These are phyloP conservation scores for Liriodendron chinense DNA, from an alignment of 164 flowering plant genomes.

Conservation along the genomic window DNA sequence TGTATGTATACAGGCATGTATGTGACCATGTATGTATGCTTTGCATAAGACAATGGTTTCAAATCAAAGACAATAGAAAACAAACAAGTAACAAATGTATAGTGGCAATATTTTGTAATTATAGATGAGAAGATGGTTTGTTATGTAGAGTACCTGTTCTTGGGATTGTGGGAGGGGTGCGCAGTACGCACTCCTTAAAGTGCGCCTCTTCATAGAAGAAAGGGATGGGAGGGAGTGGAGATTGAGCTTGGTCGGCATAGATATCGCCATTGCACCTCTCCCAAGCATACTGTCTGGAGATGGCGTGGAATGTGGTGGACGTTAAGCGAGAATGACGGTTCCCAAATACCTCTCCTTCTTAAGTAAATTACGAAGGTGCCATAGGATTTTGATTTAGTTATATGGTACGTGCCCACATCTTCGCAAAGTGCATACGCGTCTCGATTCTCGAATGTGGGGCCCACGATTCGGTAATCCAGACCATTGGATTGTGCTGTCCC, in stretches of 20 bases:
- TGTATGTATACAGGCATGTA: too few relatives aligned
- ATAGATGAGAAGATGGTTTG: neutral
- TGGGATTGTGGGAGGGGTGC: constrained; percentile 17
- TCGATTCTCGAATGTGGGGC: too few relatives aligned
- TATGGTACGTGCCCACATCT: too few relatives aligned
- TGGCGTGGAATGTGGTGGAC: neutral
- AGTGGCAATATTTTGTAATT: neutral
- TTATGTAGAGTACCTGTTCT: constrained; percentile 16
- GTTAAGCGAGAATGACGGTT: neutral
- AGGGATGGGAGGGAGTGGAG: constrained; percentile 4
- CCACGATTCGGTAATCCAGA: too few relatives aligned
- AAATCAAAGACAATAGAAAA: neutral
- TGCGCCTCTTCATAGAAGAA: neutral
- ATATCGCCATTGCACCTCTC: constrained; percentile 6
- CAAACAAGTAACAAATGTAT: neutral
- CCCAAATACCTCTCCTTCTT: neutral
- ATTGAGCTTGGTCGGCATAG: constrained; percentile 9
- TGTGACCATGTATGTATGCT: neutral
- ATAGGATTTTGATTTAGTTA: too few relatives aligned
- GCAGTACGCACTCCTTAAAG: constrained; percentile 11
- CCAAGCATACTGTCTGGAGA: neutral
- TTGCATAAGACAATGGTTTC: neutral
- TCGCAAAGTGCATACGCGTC: too few relatives aligned
- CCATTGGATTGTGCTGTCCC: too few relatives aligned
- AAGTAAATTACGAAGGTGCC: neutral